These are phyloP conservation scores for Prinsepia uniflora DNA, from an alignment of 306 rosid species.

Conservation along the genomic window DNA sequence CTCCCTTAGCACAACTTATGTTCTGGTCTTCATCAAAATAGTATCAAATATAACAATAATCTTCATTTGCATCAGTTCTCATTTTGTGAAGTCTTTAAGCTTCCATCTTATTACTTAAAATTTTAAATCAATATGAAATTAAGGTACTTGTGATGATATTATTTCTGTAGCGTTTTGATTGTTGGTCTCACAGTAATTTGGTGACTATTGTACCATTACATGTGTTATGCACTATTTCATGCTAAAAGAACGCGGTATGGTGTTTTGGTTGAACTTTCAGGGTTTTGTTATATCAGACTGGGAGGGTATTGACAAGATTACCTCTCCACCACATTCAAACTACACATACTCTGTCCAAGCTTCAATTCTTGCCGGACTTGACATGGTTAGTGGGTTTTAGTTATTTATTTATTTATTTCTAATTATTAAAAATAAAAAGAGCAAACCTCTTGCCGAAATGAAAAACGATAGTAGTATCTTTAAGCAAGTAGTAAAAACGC, in stretches of 20 bases:
- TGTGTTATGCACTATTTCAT: constrained; percentile 14
- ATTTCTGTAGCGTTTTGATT: background rate
- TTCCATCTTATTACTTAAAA: background rate
- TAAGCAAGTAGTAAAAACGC: background rate
- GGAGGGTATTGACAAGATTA: constrained; percentile 86
- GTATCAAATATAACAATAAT: background rate
- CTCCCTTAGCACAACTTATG: background rate
- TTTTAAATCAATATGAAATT: background rate
- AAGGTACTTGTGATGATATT: background rate
- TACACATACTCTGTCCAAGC: constrained; percentile 85
- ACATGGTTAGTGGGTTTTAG: constrained; percentile 63
- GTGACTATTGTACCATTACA: background rate
- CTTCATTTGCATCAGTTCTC: background rate
- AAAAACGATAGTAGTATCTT: constrained; percentile 6
- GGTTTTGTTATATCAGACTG: constrained; percentile 99
- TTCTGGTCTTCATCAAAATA: background rate
- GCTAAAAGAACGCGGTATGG: constrained; percentile 8
- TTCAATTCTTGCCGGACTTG: constrained; percentile 78
- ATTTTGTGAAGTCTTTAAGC: background rate
- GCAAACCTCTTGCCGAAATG: constrained; percentile 15
- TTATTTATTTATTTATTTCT: constrained; percentile 16
- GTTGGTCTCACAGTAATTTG: background rate
- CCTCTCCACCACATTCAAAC: constrained; percentile 69
- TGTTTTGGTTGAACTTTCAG: constrained; percentile 45
- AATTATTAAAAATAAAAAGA: too few relatives aligned